Evolutionary conservation across 345 rosid species (phyloP), one percentile per base, ranked within the genome.

Genomic region (Populus euphratica): DNA sequence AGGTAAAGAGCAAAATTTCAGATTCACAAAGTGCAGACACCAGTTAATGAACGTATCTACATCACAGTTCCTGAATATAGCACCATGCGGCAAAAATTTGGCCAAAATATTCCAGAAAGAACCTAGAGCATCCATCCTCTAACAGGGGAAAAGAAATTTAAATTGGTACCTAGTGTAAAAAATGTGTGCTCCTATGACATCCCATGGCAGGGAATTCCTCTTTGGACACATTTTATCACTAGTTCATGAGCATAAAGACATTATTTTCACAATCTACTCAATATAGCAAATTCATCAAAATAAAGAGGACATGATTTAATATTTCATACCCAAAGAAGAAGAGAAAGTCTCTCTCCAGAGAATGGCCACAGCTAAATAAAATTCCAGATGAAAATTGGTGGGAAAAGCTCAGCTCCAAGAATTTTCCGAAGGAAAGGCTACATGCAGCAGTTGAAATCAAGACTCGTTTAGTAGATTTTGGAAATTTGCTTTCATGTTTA

Each of bases 341-440:
- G 67, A 96, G 88, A 78, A 88, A 96, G 83, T 96, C 98, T 74
- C 83, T 83, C 69, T 81, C 85, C 43, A 89, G 81, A 78, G 90
- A 92, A 88, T 96, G 99, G n/a, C 99, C 94, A 84, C 99, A 93
- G 82, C 86, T 86, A 49, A 91, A 85, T 78, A 68, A 80, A 79
- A 85, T 86, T 18, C 77, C 74, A 52, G 83, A 83, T 63, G 86
- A 84, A 29, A 86, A 84, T 38, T 83, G 84, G 73, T 86, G 83
- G 63, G 90, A 84, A 84, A 96, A 91, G 87, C 97, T 87, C 80
- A 96, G 92, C 85, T 96, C 98, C 84, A 96, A 87, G 87, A 96
- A 96, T 83, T 96, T 96, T 66, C 99, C 98, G 67, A 93, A 91
- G 62, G 99, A 96, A 83, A 96, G 82, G 82, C 89, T 78, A 41